phyloP scores from a whole-genome alignment of 345 rosid genomes.

The Xanthoceras sorbifolium region DNA sequence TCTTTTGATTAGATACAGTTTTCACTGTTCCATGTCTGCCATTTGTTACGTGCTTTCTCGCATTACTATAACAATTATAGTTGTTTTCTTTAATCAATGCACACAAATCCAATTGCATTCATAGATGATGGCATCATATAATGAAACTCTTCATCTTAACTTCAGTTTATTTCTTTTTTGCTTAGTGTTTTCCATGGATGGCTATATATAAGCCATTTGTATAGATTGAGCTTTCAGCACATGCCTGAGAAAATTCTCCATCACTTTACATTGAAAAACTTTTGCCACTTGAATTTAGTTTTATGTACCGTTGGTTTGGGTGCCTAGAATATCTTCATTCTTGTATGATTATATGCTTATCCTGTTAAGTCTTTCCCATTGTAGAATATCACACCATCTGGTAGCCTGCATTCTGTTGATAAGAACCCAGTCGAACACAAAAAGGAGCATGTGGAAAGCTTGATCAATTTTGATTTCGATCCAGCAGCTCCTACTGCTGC shows the following conservation, averaged over 20 bases:
- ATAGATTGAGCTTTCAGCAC: background rate
- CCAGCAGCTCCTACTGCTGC: slow-evolving; percentile 29
- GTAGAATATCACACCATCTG: slow-evolving; percentile 43
- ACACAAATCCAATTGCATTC: too few species aligned
- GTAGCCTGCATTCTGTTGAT: slow-evolving; percentile 14
- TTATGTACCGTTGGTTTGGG: background rate
- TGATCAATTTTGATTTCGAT: slow-evolving; percentile 36
- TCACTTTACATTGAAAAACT: background rate
- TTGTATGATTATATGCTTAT: background rate
- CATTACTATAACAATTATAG: background rate
- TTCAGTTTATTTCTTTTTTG: too few species aligned
- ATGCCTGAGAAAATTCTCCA: background rate
- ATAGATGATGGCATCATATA: too few species aligned
- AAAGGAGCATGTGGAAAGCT: slow-evolving; percentile 32
- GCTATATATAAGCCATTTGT: slow-evolving; percentile 5
- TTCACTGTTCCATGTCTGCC: background rate
- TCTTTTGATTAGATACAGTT: background rate
- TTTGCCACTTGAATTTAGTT: slow-evolving; percentile 5
- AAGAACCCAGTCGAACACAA: slow-evolving; percentile 27
- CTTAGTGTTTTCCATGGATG: too few species aligned
- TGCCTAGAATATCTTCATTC: background rate
- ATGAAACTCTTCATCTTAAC: too few species aligned
- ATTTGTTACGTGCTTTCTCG: background rate
- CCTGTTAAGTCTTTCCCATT: slow-evolving; percentile 14
- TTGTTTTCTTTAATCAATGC: background rate